Conservation (phyloP, 495 filamentous ascomycete genomes). For the Acidiella bohemica region DNA sequence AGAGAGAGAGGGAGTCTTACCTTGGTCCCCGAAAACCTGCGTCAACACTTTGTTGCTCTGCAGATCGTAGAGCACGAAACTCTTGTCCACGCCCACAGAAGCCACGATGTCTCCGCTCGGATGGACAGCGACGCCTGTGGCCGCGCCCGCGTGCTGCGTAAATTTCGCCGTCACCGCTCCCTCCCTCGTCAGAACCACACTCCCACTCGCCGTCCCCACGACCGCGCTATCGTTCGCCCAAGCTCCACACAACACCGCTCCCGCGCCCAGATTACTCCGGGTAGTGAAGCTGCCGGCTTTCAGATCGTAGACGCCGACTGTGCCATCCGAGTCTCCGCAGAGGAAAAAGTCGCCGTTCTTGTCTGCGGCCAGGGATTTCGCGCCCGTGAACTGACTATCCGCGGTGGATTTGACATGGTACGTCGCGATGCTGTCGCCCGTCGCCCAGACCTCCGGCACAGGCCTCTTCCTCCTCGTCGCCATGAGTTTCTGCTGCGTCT, state of each 20-base stretch:
- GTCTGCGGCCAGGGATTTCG: slow-evolving; percentile 54
- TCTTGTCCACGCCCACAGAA: slow-evolving; percentile 84
- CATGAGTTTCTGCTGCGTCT: slow-evolving; percentile 65
- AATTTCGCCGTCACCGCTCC: slow-evolving; percentile 53
- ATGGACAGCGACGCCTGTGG: slow-evolving; percentile 65
- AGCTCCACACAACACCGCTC: slow-evolving; percentile 60
- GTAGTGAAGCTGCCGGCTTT: slow-evolving; percentile 24
- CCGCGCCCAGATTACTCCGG: slow-evolving; percentile 31
- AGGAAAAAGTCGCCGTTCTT: slow-evolving; percentile 54
- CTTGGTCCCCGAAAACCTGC: slow-evolving; percentile 66
- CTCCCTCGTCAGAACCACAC: slow-evolving; percentile 59
- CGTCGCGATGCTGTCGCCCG: slow-evolving; percentile 52
- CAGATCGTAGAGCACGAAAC: slow-evolving; percentile 82
- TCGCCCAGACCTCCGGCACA: slow-evolving; percentile 73
- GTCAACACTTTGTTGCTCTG: slow-evolving; percentile 47
- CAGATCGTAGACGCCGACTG: slow-evolving; percentile 66
- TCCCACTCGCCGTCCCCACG: slow-evolving; percentile 59
- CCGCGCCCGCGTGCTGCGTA: slow-evolving; percentile 64
- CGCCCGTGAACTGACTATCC: slow-evolving; percentile 49
- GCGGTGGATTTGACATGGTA: slow-evolving; percentile 49
- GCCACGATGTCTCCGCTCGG: slow-evolving; percentile 74
- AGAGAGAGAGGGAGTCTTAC: no score
- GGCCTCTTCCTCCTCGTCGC: slow-evolving; percentile 76
- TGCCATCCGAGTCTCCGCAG: slow-evolving; percentile 64
- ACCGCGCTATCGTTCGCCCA: slow-evolving; percentile 66